These are phyloP conservation scores for Psidium guajava DNA, from an alignment of 345 rosid species.

Conservation along the genomic window DNA sequence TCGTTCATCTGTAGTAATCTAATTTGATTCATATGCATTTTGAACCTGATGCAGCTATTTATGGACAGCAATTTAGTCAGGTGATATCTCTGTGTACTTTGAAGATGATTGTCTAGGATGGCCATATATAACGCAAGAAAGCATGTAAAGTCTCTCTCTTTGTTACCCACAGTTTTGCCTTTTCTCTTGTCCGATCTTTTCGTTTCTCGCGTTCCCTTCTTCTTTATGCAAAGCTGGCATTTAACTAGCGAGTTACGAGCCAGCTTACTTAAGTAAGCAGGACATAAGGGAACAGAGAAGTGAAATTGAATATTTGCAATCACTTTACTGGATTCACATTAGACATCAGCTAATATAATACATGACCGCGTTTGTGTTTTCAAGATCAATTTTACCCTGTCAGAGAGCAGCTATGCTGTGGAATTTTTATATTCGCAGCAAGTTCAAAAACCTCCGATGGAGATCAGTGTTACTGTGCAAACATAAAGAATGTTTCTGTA, in stretches of 20 bases:
- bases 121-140: not conserved
- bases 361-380: not conserved
- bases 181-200: not conserved
- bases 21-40: not conserved
- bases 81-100: not conserved
- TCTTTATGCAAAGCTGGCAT: not conserved
- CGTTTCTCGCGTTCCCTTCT: not conserved
- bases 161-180: not conserved
- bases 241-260: not conserved
- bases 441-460: not conserved
- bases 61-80: not conserved
- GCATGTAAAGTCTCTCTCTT: not conserved
- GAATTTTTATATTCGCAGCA: not conserved
- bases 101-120: not conserved
- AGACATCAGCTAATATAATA: not conserved
- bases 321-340: not conserved
- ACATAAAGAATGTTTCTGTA: not conserved
- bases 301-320: not conserved
- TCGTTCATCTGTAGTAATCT: not conserved
- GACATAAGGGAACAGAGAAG: not conserved
- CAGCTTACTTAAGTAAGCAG: not conserved
- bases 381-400: not conserved
- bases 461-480: not conserved
- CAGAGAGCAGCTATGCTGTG: not conserved
- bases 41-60: not conserved